A percentile compares a stretch with the other conserved stretches of the same genome.
Evolutionary conservation across 495 filamentous ascomycete species (phyloP).

Genomic region (Aspergillus homomorphus): DNA sequence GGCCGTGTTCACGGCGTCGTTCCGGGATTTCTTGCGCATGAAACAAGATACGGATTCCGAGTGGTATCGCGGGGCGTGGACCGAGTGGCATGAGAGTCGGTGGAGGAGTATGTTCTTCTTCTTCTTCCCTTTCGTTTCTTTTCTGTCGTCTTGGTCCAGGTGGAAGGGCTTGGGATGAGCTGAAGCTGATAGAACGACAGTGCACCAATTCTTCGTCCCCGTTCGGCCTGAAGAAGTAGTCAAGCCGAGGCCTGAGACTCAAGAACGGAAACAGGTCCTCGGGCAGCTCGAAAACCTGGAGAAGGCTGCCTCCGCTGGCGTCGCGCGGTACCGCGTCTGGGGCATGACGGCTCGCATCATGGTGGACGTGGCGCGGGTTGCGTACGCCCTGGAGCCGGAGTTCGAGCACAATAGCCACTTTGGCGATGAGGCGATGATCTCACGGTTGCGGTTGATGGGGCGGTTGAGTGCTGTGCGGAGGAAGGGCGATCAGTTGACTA

Average conservation of each 20-base stretch:
- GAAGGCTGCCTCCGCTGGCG: constrained; percentile 33
- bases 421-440: constrained; percentile 78
- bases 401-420: constrained; percentile 79
- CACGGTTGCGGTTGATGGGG: constrained; percentile 56
- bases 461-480: constrained; percentile 53
- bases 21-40: constrained; percentile 63
- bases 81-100: constrained; percentile 61
- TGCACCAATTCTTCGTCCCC: constrained; percentile 90
- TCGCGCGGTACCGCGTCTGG: constrained; percentile 72
- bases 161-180: neutral
- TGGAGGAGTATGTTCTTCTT: constrained; percentile 52
- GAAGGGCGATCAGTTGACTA: constrained; percentile 48
- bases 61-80: constrained; percentile 53
- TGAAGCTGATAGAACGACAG: no score
- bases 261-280: constrained; percentile 27
- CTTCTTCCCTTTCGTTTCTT: neutral
- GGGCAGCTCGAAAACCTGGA: constrained; percentile 42
- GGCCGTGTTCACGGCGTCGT: constrained; percentile 83
- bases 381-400: constrained; percentile 76
- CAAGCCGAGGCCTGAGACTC: constrained; percentile 40
- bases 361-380: constrained; percentile 79
- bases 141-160: neutral
- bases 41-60: constrained; percentile 49
- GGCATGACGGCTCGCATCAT: constrained; percentile 89
- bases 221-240: constrained; percentile 58